A percentile compares a stretch with the other conserved stretches of the same genome.
Evolutionary conservation across 352 stramenopile species (phyloP).

Genomic region (Globisporangium paddicum): DNA sequence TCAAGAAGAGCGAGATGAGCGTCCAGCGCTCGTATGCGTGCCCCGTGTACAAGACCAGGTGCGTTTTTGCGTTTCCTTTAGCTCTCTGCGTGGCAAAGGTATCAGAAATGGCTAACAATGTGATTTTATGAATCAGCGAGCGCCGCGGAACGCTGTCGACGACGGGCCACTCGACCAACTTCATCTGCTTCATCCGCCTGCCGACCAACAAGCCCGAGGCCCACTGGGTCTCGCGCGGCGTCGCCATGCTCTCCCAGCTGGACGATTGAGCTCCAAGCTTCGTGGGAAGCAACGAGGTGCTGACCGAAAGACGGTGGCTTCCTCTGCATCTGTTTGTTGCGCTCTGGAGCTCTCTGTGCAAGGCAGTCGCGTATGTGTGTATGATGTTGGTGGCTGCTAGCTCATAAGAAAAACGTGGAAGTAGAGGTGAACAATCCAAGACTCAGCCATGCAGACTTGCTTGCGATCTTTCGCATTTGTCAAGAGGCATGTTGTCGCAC

Average conservation of each 20-base stretch:
- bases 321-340: too few species aligned
- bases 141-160: conserved; percentile 88
- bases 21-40: conserved; percentile 79
- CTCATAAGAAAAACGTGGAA: background rate
- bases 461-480: background rate
- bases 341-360: too few species aligned
- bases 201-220: conserved; percentile 68
- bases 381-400: background rate
- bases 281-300: background rate
- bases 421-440: background rate
- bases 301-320: background rate
- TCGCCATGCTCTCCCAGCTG: conserved; percentile 91
- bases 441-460: background rate
- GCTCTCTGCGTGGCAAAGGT: background rate
- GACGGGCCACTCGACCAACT: conserved; percentile 94
- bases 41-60: conserved; percentile 94
- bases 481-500: background rate
- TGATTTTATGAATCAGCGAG: conserved; percentile 40
- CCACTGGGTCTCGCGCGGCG: conserved; percentile 92
- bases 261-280: conserved; percentile 56
- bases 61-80: background rate
- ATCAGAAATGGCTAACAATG: background rate
- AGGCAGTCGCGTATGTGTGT: background rate
- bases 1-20: conserved; percentile 77
- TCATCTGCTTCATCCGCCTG: conserved; percentile 92